These are phyloP conservation scores for Rasamsonia emersonii DNA, from an alignment of 2,329 filamentous ascomycete genomes.

Conservation along the genomic window DNA sequence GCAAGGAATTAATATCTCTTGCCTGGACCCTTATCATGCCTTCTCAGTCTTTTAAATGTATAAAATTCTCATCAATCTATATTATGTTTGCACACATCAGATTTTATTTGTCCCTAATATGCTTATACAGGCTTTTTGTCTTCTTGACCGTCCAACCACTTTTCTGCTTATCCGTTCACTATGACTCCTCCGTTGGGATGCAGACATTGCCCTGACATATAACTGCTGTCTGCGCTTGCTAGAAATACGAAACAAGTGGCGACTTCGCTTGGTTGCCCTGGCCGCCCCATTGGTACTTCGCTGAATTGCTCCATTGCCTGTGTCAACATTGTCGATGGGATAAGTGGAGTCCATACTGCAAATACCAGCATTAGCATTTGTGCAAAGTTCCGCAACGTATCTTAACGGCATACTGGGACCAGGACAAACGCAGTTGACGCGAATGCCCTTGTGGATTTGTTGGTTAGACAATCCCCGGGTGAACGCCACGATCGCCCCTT, in stretches of 20 bases:
- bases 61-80: too few species aligned
- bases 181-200: conserved; percentile 55
- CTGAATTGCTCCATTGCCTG: conserved; percentile 64
- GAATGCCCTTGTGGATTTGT: conserved; percentile 61
- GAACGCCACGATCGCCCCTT: conserved; percentile 68
- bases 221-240: conserved; percentile 63
- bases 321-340: conserved; percentile 63
- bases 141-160: too few species aligned
- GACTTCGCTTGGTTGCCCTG: conserved; percentile 72
- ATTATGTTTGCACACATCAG: too few species aligned
- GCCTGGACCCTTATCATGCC: too few species aligned
- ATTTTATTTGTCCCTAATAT: too few species aligned
- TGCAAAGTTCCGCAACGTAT: background rate
- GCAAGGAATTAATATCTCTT: too few species aligned
- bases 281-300: conserved; percentile 64
- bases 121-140: too few species aligned
- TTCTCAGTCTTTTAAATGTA: too few species aligned
- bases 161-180: conserved; percentile 43
- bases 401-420: conserved; percentile 49
- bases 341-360: conserved; percentile 64
- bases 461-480: conserved; percentile 71
- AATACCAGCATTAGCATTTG: conserved; percentile 1
- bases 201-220: conserved; percentile 64
- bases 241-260: conserved; percentile 76
- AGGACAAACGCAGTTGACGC: conserved; percentile 68